Evolutionary conservation across 352 stramenopile species (phyloP).

Genomic region (Phytophthora vignae): DNA sequence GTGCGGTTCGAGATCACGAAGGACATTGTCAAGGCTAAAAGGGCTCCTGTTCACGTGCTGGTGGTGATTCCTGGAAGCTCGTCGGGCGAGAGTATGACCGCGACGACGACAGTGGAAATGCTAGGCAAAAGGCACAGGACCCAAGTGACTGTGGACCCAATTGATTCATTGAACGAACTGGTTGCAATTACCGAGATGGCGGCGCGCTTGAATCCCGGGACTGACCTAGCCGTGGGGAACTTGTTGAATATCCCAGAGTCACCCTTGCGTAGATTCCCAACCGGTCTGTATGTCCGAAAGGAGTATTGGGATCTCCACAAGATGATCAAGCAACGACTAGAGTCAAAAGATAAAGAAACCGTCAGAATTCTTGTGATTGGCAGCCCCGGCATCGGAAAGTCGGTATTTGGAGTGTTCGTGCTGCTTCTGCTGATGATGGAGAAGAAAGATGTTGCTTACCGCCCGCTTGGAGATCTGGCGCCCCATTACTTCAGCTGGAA

Average conservation of each 20-base stretch:
- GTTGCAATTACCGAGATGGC: not conserved
- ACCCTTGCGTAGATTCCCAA: not conserved
- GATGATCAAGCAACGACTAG: constrained; percentile 10
- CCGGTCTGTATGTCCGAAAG: constrained; percentile 28
- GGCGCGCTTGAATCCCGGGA: not conserved
- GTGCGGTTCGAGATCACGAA: too few relatives aligned
- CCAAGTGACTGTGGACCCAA: not conserved
- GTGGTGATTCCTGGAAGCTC: not conserved
- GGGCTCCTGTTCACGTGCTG: not conserved
- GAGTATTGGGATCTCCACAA: constrained; percentile 31
- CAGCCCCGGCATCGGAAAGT: constrained; percentile 33
- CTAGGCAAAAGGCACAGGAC: not conserved
- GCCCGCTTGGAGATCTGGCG: not conserved
- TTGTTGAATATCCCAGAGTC: not conserved
- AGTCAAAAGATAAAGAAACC: not conserved
- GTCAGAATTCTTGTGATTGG: constrained; percentile 22
- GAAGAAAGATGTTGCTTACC: constrained; percentile 35
- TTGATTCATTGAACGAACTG: not conserved
- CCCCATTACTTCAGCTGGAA: constrained; percentile 18
- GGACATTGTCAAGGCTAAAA: too few relatives aligned
- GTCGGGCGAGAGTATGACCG: not conserved
- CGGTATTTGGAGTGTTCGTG: constrained; percentile 32
- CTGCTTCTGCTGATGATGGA: constrained; percentile 28
- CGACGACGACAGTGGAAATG: not conserved
- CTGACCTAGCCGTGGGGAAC: not conserved